These are phyloP conservation scores for Zalerion maritima DNA, from an alignment of 495 filamentous ascomycete species.

Conservation along the genomic window DNA sequence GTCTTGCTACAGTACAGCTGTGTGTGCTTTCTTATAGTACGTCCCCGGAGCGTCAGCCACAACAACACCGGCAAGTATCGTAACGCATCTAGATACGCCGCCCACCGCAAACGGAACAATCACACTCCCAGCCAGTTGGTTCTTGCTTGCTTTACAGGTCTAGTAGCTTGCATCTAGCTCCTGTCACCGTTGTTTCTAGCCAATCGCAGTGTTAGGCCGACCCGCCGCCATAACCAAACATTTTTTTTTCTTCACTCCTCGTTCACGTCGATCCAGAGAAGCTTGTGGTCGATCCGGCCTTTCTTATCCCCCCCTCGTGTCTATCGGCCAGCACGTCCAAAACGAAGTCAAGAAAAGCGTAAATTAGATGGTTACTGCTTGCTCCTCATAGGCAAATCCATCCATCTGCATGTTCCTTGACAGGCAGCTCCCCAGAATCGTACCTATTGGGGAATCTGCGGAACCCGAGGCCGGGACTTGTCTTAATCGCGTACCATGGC, in stretches of 20 bases:
- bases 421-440: slow-evolving; percentile 23
- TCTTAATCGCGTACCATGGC: slow-evolving; percentile 31
- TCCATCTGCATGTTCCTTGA: slow-evolving; percentile 31
- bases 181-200: no score
- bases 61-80: no score
- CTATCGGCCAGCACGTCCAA: background rate
- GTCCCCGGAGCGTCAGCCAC: no score
- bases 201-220: no score
- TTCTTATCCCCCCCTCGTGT: slow-evolving; percentile 1
- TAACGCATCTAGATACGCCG: no score
- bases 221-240: no score
- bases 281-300: background rate
- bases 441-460: slow-evolving; percentile 24
- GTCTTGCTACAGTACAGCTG: no score
- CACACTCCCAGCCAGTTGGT: no score
- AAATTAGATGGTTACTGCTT: background rate
- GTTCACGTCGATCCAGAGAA: background rate
- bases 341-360: background rate
- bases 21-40: no score
- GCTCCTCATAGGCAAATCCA: slow-evolving; percentile 6
- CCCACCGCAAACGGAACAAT: no score
- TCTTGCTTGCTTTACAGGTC: no score
- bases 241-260: background rate
- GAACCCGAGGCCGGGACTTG: slow-evolving; percentile 19
- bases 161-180: no score